Conservation (phyloP, 139 green algal species). For the Ulvella scutata region DNA sequence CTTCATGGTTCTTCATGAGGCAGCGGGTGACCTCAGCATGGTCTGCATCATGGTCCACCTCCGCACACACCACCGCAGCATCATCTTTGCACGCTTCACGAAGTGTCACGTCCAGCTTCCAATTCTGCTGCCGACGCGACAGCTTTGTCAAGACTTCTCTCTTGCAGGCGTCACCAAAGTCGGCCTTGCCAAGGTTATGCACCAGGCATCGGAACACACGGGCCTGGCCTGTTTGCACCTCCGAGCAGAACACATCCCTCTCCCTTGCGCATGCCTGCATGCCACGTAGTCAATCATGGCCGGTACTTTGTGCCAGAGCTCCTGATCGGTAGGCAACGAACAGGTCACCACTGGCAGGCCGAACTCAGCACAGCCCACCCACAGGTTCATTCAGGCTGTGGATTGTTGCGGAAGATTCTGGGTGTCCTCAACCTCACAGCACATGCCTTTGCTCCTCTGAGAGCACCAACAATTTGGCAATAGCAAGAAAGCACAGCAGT, state of each 20-base stretch:
- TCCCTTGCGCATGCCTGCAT: constrained; percentile 39
- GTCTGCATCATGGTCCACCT: constrained; percentile 24
- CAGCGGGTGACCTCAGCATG: constrained; percentile 23
- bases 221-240: constrained; percentile 38
- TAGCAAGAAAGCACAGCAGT: constrained; percentile 37
- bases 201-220: constrained; percentile 26
- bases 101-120: constrained; percentile 54
- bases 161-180: constrained; percentile 46
- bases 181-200: constrained; percentile 48
- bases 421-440: too few species aligned
- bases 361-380: too few species aligned
- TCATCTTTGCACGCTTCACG: constrained; percentile 39
- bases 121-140: constrained; percentile 39
- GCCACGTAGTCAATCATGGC: too few species aligned
- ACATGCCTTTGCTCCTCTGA: constrained; percentile 20
- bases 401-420: too few species aligned
- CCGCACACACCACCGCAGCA: constrained; percentile 27
- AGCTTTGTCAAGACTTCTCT: constrained; percentile 24
- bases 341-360: too few species aligned
- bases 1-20: constrained; percentile 20
- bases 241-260: constrained; percentile 43
- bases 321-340: too few species aligned
- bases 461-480: constrained; percentile 13
- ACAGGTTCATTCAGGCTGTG: too few species aligned
- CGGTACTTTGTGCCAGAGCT: too few species aligned